Evolutionary conservation across 441 rosid genomes (phyloP).

Genomic region (Mallotus repandus): DNA sequence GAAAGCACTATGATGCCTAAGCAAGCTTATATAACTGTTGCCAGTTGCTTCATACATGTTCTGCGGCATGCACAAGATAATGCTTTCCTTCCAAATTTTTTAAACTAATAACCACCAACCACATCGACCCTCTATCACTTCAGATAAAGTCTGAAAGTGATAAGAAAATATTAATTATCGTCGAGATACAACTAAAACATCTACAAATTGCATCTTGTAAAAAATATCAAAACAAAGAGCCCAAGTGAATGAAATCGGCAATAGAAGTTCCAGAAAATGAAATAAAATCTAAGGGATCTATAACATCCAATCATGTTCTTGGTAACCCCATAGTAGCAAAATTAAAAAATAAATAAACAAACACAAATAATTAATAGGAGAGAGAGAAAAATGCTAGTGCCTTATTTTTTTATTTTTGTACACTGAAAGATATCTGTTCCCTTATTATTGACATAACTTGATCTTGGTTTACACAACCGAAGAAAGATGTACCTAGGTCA

Average conservation of each 20-base stretch:
- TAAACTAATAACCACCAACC: neutral
- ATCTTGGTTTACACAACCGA: neutral
- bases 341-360: no score
- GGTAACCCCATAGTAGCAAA: neutral
- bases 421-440: no score
- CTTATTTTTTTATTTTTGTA: no score
- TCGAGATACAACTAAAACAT: neutral
- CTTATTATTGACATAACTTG: neutral
- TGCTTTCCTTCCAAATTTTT: neutral
- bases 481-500: neutral
- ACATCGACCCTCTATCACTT: neutral
- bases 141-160: neutral
- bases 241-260: neutral
- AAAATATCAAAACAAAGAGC: neutral
- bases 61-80: neutral
- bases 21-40: neutral
- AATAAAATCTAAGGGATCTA: neutral
- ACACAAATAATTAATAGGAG: no score
- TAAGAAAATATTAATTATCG: neutral
- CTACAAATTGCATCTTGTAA: neutral
- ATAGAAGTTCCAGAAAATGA: neutral
- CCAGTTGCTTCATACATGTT: conserved; percentile 1
- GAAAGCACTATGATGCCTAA: neutral
- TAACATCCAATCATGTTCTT: neutral
- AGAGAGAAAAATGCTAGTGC: no score